Evolutionary conservation across 176 grass and related monocot genomes (phyloP), one percentile per base, ranked within the genome.

Genomic region (Lolium multiflorum): DNA sequence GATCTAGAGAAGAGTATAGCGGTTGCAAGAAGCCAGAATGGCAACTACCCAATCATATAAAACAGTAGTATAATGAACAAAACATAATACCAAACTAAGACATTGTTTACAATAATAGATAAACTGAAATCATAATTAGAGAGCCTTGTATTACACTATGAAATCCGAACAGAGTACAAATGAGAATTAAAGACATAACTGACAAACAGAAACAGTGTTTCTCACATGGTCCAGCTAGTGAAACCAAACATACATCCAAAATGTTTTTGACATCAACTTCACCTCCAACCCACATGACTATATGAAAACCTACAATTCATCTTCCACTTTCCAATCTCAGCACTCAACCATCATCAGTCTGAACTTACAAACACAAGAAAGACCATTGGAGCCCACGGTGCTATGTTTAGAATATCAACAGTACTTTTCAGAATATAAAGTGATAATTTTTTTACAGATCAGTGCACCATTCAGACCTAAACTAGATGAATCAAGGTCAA

Each of bases 341-440:
- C 14, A 54, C 10, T 25, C 0, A 2, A 24, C 20, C 8, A 85
- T 56, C 50, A 78, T 11, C 12, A 7, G 17, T 52, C 15, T 51
- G 2, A 15, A 78, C 21, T 69, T 60, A 31, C 49, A 43, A 15
- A 43, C 52, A 71, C 20, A 76, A 62, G 20, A 89, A 89, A 11
- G 12, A 4, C 10, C 28, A 78, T 22, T 21, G 11, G 35, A 54
- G 14, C 44, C 1, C 50, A 8, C 5, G 3, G 17, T 51, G 7
- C 31, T 24, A 22, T 31, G 7, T 60, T 9, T 10, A 50, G 0
- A 49, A 76, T 26, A 37, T 38, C 64, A 71, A 43, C 2, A 41
- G 14, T 61, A 20, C 44, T 31, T 75, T 72, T 17, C 41, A 48
- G 64, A 83, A 71, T 41, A 71, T 26, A 7, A 88, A 44, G 24